Evolutionary conservation across 1,139 yeast genomes (phyloP), one percentile per base, ranked within the genome.

Genomic region (Geotrichum klebahnii): DNA sequence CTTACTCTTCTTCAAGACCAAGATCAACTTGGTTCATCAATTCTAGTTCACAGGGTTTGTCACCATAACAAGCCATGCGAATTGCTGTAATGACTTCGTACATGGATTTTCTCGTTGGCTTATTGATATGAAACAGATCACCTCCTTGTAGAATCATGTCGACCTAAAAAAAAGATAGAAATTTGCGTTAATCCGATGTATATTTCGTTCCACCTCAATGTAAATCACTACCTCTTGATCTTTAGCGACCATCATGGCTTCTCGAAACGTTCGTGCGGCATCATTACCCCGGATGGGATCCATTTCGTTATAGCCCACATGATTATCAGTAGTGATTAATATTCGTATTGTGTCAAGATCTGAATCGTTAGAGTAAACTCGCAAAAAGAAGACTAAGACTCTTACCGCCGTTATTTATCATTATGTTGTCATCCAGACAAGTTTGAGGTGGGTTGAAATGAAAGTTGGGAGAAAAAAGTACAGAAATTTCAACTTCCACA

Each of bases 61-160:
- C 92, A 1, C 95, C 95, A 71, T 88, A 77, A 61, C 97, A 89
- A 40, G 81, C 76, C 53, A 75, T 67, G 43, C 97, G 71, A 41
- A 92, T 67, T 1, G 88, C 72, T 49, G 82, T 77, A 72, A 89
- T 80, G 1, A 89, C 97, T 59, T 89, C 90, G 64, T 80, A 90
- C 70, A 90, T 68, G 1, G 96, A 80, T 65, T 87, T 87, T 67
- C 90, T 85, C 5, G 88, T 76, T 0, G 98, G 98, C 55, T 87
- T 85, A 65, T 89, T 90, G 51, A 84, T 74, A 64, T 92, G 97
- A 68, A 92, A 92, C 48, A 92, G 72, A 65, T 92, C 99, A 1
- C 99, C 99, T 2, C 89, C 85, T 64, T 92, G 97, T 3, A 94
- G 64, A 17, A 92, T 77, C 89, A 90, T 82, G 65, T 92, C 99